Evolutionary conservation across 805 yeast species (phyloP).

Genomic region (Candida parachauliodes): DNA sequence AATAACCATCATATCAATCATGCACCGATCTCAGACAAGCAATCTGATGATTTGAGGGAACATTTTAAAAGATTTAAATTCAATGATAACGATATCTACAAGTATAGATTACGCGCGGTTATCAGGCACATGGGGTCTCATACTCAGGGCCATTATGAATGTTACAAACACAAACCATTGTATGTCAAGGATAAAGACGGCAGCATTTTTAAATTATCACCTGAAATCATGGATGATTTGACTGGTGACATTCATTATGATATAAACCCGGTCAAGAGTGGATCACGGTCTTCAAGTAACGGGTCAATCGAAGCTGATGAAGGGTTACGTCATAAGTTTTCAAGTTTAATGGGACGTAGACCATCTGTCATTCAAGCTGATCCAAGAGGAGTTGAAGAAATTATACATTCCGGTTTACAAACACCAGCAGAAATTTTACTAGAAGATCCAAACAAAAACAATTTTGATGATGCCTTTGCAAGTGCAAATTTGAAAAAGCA

Average conservation of each 20-base stretch:
- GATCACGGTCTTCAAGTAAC: neutral
- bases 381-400: constrained; percentile 33
- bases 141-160: constrained; percentile 85
- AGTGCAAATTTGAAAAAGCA: constrained; percentile 11
- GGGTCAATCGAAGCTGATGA: constrained; percentile 12
- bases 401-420: constrained; percentile 34
- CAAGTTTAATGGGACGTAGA: constrained; percentile 40
- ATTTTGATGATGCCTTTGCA: constrained; percentile 24
- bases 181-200: constrained; percentile 46
- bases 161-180: constrained; percentile 73
- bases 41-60: constrained; percentile 29
- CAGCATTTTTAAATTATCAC: constrained; percentile 36
- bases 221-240: constrained; percentile 32
- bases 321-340: constrained; percentile 31
- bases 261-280: neutral
- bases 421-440: constrained; percentile 42
- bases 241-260: constrained; percentile 13
- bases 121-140: constrained; percentile 89
- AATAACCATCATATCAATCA: neutral
- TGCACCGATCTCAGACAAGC: constrained; percentile 37
- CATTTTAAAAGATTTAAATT: constrained; percentile 37
- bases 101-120: constrained; percentile 64
- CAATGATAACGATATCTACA: constrained; percentile 38
- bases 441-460: constrained; percentile 16
- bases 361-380: constrained; percentile 38